Evolutionary conservation across 2,329 filamentous ascomycete species (phyloP), one percentile per base, ranked within the genome.

Genomic region (Ophiostoma tasmaniense): DNA sequence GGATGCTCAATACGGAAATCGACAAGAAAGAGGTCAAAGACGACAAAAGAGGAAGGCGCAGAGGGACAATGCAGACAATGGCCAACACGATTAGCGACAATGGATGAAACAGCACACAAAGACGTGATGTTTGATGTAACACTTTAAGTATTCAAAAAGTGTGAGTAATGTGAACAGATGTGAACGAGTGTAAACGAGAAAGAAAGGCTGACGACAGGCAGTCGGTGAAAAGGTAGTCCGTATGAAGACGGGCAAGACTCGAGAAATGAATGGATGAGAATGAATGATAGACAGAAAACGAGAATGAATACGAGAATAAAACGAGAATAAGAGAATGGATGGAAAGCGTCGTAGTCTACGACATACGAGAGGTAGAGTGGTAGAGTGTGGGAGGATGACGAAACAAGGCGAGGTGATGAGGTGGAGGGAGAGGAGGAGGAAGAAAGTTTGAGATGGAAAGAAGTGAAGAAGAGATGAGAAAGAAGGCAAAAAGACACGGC

Each of bases 371-470:
- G 50, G 8, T 22, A 25, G 20, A 35, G n/a, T 61, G 37, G 33
- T 33, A 33, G 33, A 64, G n/a, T 14, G 17, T 17, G 35, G 20
- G 30, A 64, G 45, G 59, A 39, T 55, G 17, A 61, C 20, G 62
- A 55, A 66, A 33, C 52, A 67, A 25, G 64, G 69, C 67, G 66
- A 45, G 69, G 52, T 66, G 28, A 17, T 28, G 55, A 52, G 69
- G 37, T 61, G 13, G 20, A 17, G 30, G 30, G 1, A 33, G 28
- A 64, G 55, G 65, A 68, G 52, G 70, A 37, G 42, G 20, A 66
- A 69, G 42, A n/a, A 8, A 7, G 42, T 45, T 45, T 66, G 52
- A 33, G 33, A 33, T 33, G 33, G 33, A 33, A 33, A 33, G 33
- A 33, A 33, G 33, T 33, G 33, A 33, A 37, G 35, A 42, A 42